Percentiles rank a stretch among this genome's conserved stretches.
These are phyloP conservation scores for Phytophthora colocasiae DNA, from an alignment of 352 stramenopile genomes.

Conservation along the genomic window DNA sequence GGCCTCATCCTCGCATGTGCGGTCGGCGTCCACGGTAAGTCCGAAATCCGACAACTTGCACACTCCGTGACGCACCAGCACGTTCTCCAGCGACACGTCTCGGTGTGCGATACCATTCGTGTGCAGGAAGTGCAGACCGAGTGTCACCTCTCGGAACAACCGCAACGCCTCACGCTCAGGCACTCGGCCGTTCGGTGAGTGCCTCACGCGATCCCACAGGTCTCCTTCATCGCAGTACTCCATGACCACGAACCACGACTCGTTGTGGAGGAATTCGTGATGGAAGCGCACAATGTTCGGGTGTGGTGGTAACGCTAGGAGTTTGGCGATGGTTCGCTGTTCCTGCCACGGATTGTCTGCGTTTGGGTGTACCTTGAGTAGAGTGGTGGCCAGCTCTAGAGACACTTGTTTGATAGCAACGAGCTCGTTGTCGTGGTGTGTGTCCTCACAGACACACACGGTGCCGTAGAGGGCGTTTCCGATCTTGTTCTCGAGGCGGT, in stretches of 20 bases:
- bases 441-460: slow-evolving; percentile 26
- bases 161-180: slow-evolving; percentile 24
- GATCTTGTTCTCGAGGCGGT: background rate
- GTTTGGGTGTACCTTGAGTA: slow-evolving; percentile 29
- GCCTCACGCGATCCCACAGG: slow-evolving; percentile 40
- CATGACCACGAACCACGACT: slow-evolving; percentile 43
- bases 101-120: slow-evolving; percentile 54
- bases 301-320: slow-evolving; percentile 35
- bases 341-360: slow-evolving; percentile 56
- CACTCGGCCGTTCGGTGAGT: slow-evolving; percentile 27
- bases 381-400: slow-evolving; percentile 24
- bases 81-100: slow-evolving; percentile 67
- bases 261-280: slow-evolving; percentile 50
- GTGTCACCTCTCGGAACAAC: slow-evolving; percentile 38
- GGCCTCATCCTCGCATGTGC: slow-evolving; percentile 24
- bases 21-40: slow-evolving; percentile 36
- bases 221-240: slow-evolving; percentile 60
- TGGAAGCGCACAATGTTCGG: slow-evolving; percentile 50
- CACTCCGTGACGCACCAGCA: slow-evolving; percentile 34
- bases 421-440: slow-evolving; percentile 2
- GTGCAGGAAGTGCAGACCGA: slow-evolving; percentile 51
- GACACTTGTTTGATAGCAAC: slow-evolving; percentile 6
- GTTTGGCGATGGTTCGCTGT: slow-evolving; percentile 20
- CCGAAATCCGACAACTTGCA: slow-evolving; percentile 71
- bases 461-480: background rate